Base-by-base conservation (phyloP, 106 monocot species). In the Dendrobium nobile region DNA sequence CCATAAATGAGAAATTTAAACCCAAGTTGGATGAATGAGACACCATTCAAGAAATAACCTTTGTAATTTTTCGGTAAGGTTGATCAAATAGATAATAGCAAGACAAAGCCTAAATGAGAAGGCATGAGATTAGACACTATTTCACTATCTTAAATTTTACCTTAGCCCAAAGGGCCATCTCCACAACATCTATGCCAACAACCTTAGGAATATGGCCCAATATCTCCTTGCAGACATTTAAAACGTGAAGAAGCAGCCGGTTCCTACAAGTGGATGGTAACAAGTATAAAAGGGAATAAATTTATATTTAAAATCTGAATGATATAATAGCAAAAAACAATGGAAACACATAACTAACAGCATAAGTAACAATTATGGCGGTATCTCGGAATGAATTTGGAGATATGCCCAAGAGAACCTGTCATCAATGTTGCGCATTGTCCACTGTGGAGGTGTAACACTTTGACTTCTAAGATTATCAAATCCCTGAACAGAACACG, bases 121-220 rank as follows among this genome's bases (percentile, higher is more conserved):
- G 42, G 43, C 11, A 59, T 31, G 67, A 15, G 55, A 78, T 72
- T 17, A 74, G 5, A 9, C 16, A 72, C 20, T 40, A 31, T 68
- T 68, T 68, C 16, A 72, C 20, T 17, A 31, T 68, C 27, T 68
- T 28, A 27, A 47, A 67, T 59, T 77, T 59, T 61, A 99, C 98
- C 95, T 99, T 95, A 58, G 95, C 98, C 98, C 98, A 99, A 80
- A 99, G 95, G 87, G 98, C 98, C 91, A 99, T 88, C 82, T 99
- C 98, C 51, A 99, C 98, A 73, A 99, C 91, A 82, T 99, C 98
- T 85, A 99, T 87, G 28, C 98, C 98, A 84, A 95, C 91, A 85
- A 99, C 85, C 87, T 91, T 99, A 20, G 98, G 98, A 78, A 95
- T 89, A 72, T 85, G 88, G 75, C 89, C 88, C 45, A 88, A 79